phyloP scores from a whole-genome alignment of 768 basidiomycete species.

The Polyporus arcularius region DNA sequence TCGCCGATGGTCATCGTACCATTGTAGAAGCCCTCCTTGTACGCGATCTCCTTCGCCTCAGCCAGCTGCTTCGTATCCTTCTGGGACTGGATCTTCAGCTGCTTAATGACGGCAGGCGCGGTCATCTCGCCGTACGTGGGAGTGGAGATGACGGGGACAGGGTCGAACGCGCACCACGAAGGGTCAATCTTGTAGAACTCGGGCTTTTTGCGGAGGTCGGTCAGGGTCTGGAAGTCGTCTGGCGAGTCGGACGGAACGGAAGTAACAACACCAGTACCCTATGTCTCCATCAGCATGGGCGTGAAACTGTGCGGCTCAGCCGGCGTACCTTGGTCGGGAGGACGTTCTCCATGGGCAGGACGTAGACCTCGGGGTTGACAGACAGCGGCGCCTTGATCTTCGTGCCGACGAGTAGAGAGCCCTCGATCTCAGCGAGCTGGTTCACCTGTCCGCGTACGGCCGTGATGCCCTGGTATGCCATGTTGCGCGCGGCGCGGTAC shows the following conservation, averaged over 20 bases:
- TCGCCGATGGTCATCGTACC: conserved; percentile 92
- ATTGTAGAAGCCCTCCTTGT: conserved; percentile 97
- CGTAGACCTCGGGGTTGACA: conserved; percentile 83
- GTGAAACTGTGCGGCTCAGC: too few species aligned
- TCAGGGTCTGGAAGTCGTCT: conserved; percentile 89
- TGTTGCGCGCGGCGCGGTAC: conserved; percentile 90
- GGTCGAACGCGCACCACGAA: conserved; percentile 81
- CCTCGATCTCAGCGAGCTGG: conserved; percentile 77
- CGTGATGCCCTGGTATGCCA: conserved; percentile 92
- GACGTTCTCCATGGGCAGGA: conserved; percentile 98
- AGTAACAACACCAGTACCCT: conserved; percentile 98
- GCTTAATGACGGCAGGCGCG: conserved; percentile 79
- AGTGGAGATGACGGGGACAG: conserved; percentile 85
- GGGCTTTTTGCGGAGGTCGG: conserved; percentile 93
- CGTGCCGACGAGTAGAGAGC: conserved; percentile 80
- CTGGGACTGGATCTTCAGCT: conserved; percentile 93
- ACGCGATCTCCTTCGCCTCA: conserved; percentile 96
- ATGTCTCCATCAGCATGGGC: background rate
- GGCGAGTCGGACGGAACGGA: conserved; percentile 98
- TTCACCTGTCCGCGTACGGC: conserved; percentile 69
- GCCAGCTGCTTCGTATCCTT: conserved; percentile 92
- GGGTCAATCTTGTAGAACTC: conserved; percentile 96
- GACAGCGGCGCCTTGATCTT: conserved; percentile 88
- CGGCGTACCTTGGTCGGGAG: conserved; percentile 80
- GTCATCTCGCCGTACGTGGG: conserved; percentile 92